Percentiles rank a stretch among this genome's conserved stretches.
Conservation (phyloP, 495 filamentous ascomycete species). For the Penicillium nucicola region DNA sequence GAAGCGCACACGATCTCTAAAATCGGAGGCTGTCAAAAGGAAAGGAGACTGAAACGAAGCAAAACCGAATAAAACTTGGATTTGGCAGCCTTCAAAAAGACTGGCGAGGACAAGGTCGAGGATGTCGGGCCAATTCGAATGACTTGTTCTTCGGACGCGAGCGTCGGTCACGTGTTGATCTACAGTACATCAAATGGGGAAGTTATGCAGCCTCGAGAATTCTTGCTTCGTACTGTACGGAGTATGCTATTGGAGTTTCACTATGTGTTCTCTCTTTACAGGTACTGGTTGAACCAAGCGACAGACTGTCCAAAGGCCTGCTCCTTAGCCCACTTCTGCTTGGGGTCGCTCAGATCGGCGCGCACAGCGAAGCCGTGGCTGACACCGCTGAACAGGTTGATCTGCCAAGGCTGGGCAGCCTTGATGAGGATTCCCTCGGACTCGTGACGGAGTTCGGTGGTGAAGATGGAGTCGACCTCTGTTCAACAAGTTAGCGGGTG, state of each 20-base stretch:
- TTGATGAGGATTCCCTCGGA: conserved; percentile 60
- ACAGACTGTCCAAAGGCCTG: conserved; percentile 80
- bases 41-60: not conserved
- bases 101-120: not conserved
- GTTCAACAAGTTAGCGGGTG: conserved; percentile 9
- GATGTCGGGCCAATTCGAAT: not conserved
- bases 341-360: conserved; percentile 56
- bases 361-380: conserved; percentile 79
- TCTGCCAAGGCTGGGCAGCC: conserved; percentile 68
- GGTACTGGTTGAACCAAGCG: conserved; percentile 67
- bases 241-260: too few relatives aligned
- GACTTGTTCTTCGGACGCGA: not conserved
- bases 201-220: not conserved
- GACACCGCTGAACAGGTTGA: conserved; percentile 75
- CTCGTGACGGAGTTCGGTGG: conserved; percentile 65
- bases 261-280: conserved; percentile 34
- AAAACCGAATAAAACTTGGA: not conserved
- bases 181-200: not conserved
- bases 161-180: too few relatives aligned
- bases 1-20: conserved; percentile 17
- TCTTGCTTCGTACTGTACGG: too few relatives aligned
- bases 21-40: not conserved
- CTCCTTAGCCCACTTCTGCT: conserved; percentile 76
- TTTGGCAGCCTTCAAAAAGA: not conserved
- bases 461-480: conserved; percentile 80